Evolutionary conservation across 2,329 filamentous ascomycete species (phyloP), one percentile per base, ranked within the genome.

Genomic region (Fusarium siculi): DNA sequence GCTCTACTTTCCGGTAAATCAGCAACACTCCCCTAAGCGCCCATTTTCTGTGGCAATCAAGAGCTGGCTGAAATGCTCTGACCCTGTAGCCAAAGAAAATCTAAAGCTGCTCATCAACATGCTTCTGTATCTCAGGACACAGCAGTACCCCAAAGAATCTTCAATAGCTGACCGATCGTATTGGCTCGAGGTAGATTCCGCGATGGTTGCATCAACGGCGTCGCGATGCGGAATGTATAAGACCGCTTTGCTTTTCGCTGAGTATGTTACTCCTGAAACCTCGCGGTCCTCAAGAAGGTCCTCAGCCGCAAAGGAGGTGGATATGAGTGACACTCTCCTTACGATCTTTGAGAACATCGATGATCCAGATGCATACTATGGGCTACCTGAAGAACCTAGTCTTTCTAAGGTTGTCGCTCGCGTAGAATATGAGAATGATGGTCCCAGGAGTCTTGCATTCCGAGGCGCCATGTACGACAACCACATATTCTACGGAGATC

Each of bases 351-450:
- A 94, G 79, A 96, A 94, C 68, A 93, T 99, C 52, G 95, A 98
- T 78, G 97, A 99, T 77, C 96, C 95, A 4, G 96, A 99, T 80
- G 92, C 95, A 2, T 99, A 97, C 80, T 99, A 99, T 79, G 97
- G 96, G 8, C 87, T 98, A 12, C 90, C 93, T 46, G 93, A 97
- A 80, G 89, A 90, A 44, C 89, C 94, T 11, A 95, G 91, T 64
- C 83, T 99, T 21, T 86, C 89, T 21, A 94, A 92, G 16, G 92
- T 98, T 2, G 85, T 98, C 66, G 89, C 92, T 56, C 91, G 93
- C 15, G 87, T 98, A 9, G 94, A 97, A 74, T 96, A 98, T 79
- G 96, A 99, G 82, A 92, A 91, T 55, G 92, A 97, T 75, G 95
- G 95, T 0, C 86, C 91, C 56, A 97, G 97, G 79, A 96, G 93